Percentiles rank a stretch among this genome's conserved stretches.
These are phyloP conservation scores for Metschnikowia cubensis DNA, from an alignment of 805 yeast genomes.

Conservation along the genomic window DNA sequence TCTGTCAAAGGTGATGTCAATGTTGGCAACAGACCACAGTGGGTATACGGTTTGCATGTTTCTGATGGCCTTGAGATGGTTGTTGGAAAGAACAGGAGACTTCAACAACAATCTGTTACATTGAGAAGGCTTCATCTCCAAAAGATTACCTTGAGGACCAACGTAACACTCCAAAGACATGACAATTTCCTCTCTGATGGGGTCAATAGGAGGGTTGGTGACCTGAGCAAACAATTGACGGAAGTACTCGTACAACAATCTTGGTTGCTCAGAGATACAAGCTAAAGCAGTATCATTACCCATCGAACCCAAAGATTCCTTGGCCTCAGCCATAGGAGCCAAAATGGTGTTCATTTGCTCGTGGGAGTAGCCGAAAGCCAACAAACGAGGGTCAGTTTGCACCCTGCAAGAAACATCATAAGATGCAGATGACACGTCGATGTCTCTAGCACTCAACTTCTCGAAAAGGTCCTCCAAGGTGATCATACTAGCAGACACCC, in stretches of 20 bases:
- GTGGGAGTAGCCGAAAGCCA: conserved; percentile 89
- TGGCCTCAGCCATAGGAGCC: conserved; percentile 95
- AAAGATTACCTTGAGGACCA: conserved; percentile 96
- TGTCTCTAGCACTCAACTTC: conserved; percentile 47
- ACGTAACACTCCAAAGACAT: conserved; percentile 96
- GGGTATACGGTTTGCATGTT: conserved; percentile 75
- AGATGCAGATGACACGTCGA: conserved; percentile 19
- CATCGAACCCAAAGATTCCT: conserved; percentile 97
- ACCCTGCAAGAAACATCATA: conserved; percentile 35
- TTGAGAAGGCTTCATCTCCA: conserved; percentile 89
- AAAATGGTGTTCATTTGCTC: conserved; percentile 82
- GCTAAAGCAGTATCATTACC: conserved; percentile 97
- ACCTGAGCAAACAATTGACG: conserved; percentile 97
- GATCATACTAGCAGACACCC: conserved; percentile 86
- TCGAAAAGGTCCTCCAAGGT: conserved; percentile 70
- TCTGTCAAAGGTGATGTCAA: conserved; percentile 86
- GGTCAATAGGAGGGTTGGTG: conserved; percentile 98
- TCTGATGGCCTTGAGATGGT: conserved; percentile 71
- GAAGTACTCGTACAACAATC: conserved; percentile 86
- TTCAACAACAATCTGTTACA: conserved; percentile 81
- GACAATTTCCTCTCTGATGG: conserved; percentile 93
- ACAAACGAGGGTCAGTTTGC: conserved; percentile 77
- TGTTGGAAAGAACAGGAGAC: conserved; percentile 75
- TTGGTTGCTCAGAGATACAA: conserved; percentile 90
- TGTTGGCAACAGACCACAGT: conserved; percentile 74